Percentiles rank a stretch among this genome's conserved stretches.
These are phyloP conservation scores for Neurospora sp. DNA, from an alignment of 495 filamentous ascomycete genomes.

Conservation along the genomic window DNA sequence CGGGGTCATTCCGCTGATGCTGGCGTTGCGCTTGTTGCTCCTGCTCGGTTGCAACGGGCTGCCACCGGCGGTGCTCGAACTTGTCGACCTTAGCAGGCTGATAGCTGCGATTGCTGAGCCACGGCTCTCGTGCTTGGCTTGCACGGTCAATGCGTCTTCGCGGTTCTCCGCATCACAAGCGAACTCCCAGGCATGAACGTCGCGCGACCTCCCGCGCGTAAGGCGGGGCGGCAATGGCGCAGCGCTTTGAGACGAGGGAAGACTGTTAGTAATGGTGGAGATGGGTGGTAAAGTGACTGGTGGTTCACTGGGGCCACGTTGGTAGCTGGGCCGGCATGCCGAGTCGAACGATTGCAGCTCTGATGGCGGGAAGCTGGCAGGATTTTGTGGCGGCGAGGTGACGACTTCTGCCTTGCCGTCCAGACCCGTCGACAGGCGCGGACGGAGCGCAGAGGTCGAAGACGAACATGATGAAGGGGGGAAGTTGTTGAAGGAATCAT, in stretches of 20 bases:
- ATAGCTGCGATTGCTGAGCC: conserved; percentile 66
- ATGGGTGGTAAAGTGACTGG: conserved; percentile 41
- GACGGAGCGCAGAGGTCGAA: conserved; percentile 31
- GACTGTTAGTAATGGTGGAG: conserved; percentile 50
- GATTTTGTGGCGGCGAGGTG: conserved; percentile 43
- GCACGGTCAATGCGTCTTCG: conserved; percentile 55
- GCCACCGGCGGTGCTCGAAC: conserved; percentile 35
- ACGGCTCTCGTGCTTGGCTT: conserved; percentile 60
- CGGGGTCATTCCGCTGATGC: conserved; percentile 35
- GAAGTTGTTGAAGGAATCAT: conserved; percentile 29
- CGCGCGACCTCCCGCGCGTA: conserved; percentile 60
- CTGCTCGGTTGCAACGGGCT: conserved; percentile 37
- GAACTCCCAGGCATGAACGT: conserved; percentile 77
- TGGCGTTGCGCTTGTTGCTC: conserved; percentile 49
- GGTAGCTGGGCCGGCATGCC: conserved; percentile 41
- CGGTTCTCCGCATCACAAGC: conserved; percentile 64
- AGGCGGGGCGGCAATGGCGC: conserved; percentile 34
- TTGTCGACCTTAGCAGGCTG: conserved; percentile 56
- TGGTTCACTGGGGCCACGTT: conserved; percentile 44
- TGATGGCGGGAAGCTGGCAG: conserved; percentile 15
- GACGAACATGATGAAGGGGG: conserved; percentile 29
- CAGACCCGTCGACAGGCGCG: conserved; percentile 54
- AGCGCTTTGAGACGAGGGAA: conserved; percentile 29
- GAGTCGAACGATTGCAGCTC: conserved; percentile 38
- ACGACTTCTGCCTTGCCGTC: conserved; percentile 78